A percentile compares a stretch with the other conserved stretches of the same genome.
phyloP scores from a whole-genome alignment of 768 basidiomycete species.

The Cytidiella melzeri region DNA sequence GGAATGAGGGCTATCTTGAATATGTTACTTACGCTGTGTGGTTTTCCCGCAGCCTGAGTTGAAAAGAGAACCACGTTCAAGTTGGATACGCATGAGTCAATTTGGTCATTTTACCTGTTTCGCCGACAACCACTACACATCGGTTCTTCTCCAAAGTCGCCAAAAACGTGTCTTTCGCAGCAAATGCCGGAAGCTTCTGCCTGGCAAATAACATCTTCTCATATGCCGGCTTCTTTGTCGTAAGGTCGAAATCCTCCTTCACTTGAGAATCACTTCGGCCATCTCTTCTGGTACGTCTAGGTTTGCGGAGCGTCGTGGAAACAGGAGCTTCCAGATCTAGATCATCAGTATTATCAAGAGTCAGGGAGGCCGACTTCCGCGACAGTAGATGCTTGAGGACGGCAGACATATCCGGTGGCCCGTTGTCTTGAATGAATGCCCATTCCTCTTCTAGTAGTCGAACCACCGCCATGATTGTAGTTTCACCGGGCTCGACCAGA shows the following conservation, averaged over 20 bases:
- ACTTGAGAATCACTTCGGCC: slow-evolving; percentile 43
- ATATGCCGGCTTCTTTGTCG: slow-evolving; percentile 45
- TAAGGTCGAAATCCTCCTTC: slow-evolving; percentile 43
- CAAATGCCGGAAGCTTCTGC: slow-evolving; percentile 70
- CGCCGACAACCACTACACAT: slow-evolving; percentile 83
- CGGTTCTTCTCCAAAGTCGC: slow-evolving; percentile 47
- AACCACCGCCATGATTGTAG: slow-evolving; percentile 66
- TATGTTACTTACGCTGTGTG: slow-evolving; percentile 60
- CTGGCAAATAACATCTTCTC: slow-evolving; percentile 48
- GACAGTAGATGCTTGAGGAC: slow-evolving; percentile 61
- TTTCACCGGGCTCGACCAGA: slow-evolving; percentile 61
- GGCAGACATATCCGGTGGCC: slow-evolving; percentile 68
- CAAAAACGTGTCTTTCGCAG: slow-evolving; percentile 58
- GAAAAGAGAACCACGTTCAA: not conserved
- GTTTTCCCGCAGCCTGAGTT: slow-evolving; percentile 79
- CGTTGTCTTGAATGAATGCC: slow-evolving; percentile 56
- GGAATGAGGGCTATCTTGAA: too few relatives aligned
- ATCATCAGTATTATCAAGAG: not conserved
- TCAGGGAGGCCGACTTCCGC: slow-evolving; percentile 3
- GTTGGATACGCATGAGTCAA: not conserved
- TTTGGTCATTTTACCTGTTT: slow-evolving; percentile 53
- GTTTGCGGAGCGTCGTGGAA: not conserved
- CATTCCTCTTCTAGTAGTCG: slow-evolving; percentile 67
- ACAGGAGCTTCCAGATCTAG: not conserved
- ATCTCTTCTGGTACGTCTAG: slow-evolving; percentile 29